Evolutionary conservation across 1,284 basidiomycete genomes (phyloP), one percentile per base, ranked within the genome.

Genomic region (Bondarzewia mesenterica): DNA sequence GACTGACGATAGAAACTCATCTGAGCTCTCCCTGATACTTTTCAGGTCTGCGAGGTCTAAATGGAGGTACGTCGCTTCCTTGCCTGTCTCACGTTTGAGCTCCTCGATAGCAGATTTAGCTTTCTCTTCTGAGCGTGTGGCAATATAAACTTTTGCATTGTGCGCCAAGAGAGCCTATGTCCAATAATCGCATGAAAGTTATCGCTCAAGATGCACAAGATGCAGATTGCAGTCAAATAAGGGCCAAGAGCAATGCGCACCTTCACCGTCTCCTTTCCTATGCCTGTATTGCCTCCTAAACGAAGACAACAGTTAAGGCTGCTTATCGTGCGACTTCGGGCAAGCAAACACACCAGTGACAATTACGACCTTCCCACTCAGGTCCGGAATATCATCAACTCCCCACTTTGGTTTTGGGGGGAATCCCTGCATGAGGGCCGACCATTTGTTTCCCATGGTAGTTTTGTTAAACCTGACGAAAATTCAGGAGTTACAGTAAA

Each of bases 1-100:
- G 47, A 54, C 64, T 32, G 42, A 72, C 65, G 59, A 60, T 37
- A 64, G 37, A 48, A 77, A 73, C 41, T 73, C 69, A 14, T 60
- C 52, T 47, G 42, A 1, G 4, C 22, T 20, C 15, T 26, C n/a
- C 42, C 23, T 26, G 12, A 43, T 25, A n/a, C 23, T 26, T 4
- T 14, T 22, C 42, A 43, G 15, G 42, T 43, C 26, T 5, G 42
- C 42, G 4, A 43, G 26, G n/a, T 43, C 42, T 10, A 22, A 29
- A 15, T 29, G n/a, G 23, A 43, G 12, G 23, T 26, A 43, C 6
- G 27, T 25, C 5, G 42, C 42, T 15, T 43, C 42, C 26, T 43
- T 43, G 25, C 42, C 42, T 10, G 42, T 43, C 21, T 43, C 23
- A 14, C 23, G 23, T 26, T 43, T 43, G 21, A 42, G 41, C 7